phyloP scores from a whole-genome alignment of 1,284 basidiomycete genomes.

The Trichosporon faecale region DNA sequence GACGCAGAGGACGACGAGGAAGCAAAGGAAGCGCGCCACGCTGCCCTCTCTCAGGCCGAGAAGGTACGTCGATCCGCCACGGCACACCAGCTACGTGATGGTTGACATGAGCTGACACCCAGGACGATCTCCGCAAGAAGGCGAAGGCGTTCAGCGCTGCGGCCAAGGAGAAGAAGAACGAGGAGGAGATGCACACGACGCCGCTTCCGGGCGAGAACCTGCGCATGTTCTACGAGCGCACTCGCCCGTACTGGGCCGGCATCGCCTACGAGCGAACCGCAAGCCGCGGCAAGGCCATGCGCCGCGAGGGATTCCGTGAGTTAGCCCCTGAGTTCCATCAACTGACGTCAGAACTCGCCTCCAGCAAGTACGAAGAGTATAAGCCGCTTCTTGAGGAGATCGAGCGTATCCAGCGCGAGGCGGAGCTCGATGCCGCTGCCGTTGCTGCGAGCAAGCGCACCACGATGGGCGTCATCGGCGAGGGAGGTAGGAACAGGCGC shows the following conservation, averaged over 20 bases:
- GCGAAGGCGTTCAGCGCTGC: conserved; percentile 73
- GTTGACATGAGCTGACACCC: conserved; percentile 11
- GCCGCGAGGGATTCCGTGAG: conserved; percentile 72
- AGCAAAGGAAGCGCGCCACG: conserved; percentile 29
- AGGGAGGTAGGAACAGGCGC: conserved; percentile 30
- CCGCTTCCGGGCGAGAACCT: conserved; percentile 86
- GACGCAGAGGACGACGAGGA: conserved; percentile 39
- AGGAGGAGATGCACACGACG: conserved; percentile 73
- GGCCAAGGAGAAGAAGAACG: conserved; percentile 63
- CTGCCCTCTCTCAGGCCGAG: conserved; percentile 31
- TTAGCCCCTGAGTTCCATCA: conserved; percentile 53
- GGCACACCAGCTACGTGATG: too few species aligned
- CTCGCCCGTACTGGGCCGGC: conserved; percentile 74
- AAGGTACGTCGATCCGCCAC: too few species aligned
- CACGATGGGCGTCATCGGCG: conserved; percentile 34
- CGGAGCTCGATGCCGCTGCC: conserved; percentile 81
- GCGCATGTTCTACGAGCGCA: conserved; percentile 77
- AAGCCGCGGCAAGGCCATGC: conserved; percentile 72
- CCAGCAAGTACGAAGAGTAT: conserved; percentile 57
- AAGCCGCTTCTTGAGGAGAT: conserved; percentile 77
- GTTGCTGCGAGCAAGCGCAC: conserved; percentile 53
- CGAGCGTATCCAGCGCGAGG: conserved; percentile 76
- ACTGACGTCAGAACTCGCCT: conserved; percentile 20
- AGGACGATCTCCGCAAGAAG: conserved; percentile 61
- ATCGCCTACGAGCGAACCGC: conserved; percentile 62